Percentiles rank a stretch among this genome's conserved stretches.
These are phyloP conservation scores for Chenopodium album DNA, from an alignment of 148 eudicot genomes.

Conservation along the genomic window DNA sequence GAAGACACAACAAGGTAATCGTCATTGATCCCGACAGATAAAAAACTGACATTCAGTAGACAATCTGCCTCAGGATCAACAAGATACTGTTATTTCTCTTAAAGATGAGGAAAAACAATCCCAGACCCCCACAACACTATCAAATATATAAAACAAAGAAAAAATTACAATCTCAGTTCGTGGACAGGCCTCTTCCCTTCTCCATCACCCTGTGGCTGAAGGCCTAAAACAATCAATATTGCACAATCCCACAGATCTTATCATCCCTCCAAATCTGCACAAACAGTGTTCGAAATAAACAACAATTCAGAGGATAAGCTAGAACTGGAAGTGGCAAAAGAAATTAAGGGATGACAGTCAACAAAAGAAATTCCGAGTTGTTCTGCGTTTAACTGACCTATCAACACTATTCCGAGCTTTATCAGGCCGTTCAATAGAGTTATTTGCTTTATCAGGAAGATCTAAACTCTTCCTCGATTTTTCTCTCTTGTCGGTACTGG, in stretches of 20 bases:
- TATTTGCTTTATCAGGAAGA: conserved; percentile 42
- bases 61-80: conserved; percentile 31
- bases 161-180: conserved; percentile 18
- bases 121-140: conserved; percentile 31
- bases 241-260: conserved; percentile 72
- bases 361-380: background rate
- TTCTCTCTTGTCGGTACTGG: conserved; percentile 69
- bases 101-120: conserved; percentile 14
- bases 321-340: background rate
- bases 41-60: conserved; percentile 29
- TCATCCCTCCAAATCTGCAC: conserved; percentile 80
- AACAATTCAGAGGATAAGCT: background rate
- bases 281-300: conserved; percentile 28
- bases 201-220: conserved; percentile 38
- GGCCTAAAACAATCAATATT: conserved; percentile 88
- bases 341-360: background rate
- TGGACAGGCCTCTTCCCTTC: conserved; percentile 18
- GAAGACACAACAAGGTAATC: conserved; percentile 19
- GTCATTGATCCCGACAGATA: conserved; percentile 21
- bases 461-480: conserved; percentile 58
- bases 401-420: conserved; percentile 86
- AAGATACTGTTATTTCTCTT: conserved; percentile 22
- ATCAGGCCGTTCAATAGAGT: conserved; percentile 58
- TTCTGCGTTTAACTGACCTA: conserved; percentile 44
- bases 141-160: conserved; percentile 18